Conservation (phyloP, 345 rosid species). For the Microcos paniculata region DNA sequence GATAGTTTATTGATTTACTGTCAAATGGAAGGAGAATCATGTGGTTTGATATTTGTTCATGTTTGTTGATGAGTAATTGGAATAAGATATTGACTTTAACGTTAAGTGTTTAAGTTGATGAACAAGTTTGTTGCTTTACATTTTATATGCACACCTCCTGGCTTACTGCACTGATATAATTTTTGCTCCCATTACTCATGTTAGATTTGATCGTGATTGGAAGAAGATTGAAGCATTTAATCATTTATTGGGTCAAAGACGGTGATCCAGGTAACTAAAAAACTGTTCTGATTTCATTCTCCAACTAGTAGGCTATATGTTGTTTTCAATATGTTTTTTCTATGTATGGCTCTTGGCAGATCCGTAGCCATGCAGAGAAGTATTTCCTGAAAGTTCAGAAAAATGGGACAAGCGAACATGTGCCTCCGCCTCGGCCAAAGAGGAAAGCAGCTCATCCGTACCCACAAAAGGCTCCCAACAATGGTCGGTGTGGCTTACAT, state of each 20-base stretch:
- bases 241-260: constrained; percentile 92
- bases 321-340: constrained; percentile 4
- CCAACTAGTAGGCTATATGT: not conserved
- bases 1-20: no score
- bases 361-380: constrained; percentile 95
- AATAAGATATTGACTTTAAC: not conserved
- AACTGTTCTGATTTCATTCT: not conserved
- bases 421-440: constrained; percentile 97
- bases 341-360: constrained; percentile 47
- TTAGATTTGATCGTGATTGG: constrained; percentile 96
- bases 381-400: constrained; percentile 92
- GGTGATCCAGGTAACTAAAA: constrained; percentile 71
- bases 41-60: not conserved
- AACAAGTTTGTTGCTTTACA: not conserved
- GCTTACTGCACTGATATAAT: not conserved
- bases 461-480: no score
- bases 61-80: not conserved
- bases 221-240: constrained; percentile 99
- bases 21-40: no score
- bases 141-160: not conserved
- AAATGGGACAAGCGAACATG: constrained; percentile 77
- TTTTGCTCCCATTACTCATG: constrained; percentile 1
- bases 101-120: not conserved
- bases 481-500: constrained; percentile 34
- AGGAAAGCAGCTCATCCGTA: constrained; percentile 88